Conservation (phyloP, 2,329 filamentous ascomycete genomes). For the Berkeleyomyces rouxiae region DNA sequence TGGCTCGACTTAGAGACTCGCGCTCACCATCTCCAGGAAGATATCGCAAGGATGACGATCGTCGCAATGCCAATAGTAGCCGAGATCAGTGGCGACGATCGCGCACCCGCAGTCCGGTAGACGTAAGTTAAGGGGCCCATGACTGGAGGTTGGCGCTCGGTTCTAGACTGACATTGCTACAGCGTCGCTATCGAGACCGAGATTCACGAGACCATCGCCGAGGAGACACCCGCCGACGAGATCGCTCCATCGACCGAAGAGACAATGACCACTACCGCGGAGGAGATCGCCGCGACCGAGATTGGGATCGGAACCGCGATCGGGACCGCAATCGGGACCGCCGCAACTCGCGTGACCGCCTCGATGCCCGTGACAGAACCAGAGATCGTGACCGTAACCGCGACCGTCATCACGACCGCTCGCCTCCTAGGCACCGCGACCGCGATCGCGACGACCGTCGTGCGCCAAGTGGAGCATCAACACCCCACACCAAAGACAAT, state of each 20-base stretch:
- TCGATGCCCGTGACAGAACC: conserved; percentile 38
- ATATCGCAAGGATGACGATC: conserved; percentile 40
- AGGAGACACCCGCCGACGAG: conserved; percentile 46
- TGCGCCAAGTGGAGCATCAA: conserved; percentile 47
- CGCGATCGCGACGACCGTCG: conserved; percentile 28
- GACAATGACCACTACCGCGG: conserved; percentile 49
- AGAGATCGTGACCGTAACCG: conserved; percentile 38
- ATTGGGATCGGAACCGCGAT: conserved; percentile 23
- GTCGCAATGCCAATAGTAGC: conserved; percentile 30
- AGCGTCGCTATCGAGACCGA: conserved; percentile 44
- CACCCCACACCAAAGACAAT: conserved; percentile 17
- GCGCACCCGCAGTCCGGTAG: conserved; percentile 43
- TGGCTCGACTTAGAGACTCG: conserved; percentile 50
- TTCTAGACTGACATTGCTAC: conserved; percentile 27
- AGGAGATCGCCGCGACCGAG: conserved; percentile 27
- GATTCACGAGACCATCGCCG: conserved; percentile 31
- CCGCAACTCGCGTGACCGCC: conserved; percentile 45
- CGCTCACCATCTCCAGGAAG: conserved; percentile 60
- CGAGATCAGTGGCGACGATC: conserved; percentile 36
- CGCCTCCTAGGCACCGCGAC: conserved; percentile 15
- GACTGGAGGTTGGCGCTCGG: conserved; percentile 5
- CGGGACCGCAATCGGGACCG: conserved; percentile 36
- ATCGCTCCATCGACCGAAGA: conserved; percentile 51
- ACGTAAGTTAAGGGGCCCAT: conserved; percentile 31
- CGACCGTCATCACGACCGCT: conserved; percentile 33